Percentiles rank a stretch among this genome's conserved stretches.
phyloP scores from a whole-genome alignment of 192 early-diverging fungal genomes.

The Coemansia sp. region DNA sequence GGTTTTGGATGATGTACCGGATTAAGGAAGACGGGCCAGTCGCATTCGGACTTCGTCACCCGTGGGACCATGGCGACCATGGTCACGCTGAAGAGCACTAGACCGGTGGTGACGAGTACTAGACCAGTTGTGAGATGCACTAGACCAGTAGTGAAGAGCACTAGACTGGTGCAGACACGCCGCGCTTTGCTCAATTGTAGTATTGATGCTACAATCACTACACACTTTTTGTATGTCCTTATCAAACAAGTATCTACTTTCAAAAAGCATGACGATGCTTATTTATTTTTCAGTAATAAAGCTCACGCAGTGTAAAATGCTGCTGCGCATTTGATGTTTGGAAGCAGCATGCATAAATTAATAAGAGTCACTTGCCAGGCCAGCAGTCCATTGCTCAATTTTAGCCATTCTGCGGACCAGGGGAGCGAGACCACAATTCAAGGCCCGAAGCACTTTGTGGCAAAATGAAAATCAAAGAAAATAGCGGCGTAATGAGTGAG shows the following conservation, averaged over 20 bases:
- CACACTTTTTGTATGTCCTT: not conserved
- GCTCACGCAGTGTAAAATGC: no score
- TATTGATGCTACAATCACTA: not conserved
- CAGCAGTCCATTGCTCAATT: no score
- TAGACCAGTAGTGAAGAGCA: not conserved
- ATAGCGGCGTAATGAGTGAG: not conserved
- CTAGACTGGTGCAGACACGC: not conserved
- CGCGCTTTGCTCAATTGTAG: not conserved
- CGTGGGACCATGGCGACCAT: conserved; percentile 26
- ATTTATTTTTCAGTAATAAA: no score
- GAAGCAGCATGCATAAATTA: no score
- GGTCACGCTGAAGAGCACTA: not conserved
- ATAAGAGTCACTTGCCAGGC: no score
- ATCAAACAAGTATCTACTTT: not conserved
- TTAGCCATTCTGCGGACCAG: no score
- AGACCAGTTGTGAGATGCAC: not conserved
- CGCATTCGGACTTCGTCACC: conserved; percentile 52
- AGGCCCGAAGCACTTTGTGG: no score
- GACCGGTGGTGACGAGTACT: not conserved
- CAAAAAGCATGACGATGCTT: not conserved
- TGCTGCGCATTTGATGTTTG: no score
- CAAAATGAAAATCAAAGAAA: not conserved
- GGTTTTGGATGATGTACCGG: conserved; percentile 85
- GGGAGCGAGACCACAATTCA: no score
- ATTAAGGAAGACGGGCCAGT: conserved; percentile 72